Conservation (phyloP, 108 stramenopile species). For the Nitzschia sp. region DNA sequence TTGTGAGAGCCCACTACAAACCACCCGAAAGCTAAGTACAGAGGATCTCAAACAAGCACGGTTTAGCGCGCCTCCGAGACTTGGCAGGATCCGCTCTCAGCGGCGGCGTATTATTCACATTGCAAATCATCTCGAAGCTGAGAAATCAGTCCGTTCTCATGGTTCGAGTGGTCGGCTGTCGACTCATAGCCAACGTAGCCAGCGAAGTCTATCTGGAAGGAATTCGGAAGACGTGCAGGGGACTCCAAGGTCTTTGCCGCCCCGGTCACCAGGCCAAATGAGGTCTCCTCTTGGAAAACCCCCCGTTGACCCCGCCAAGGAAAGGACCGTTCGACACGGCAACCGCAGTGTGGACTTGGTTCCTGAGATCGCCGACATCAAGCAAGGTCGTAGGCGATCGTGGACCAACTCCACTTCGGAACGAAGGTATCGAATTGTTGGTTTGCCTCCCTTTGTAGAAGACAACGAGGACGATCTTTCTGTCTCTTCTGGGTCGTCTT, state of each 20-base stretch:
- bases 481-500: not conserved
- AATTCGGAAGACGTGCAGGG: not conserved
- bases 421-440: not conserved
- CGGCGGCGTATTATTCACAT: conserved; percentile 1
- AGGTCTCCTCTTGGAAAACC: not conserved
- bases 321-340: not conserved
- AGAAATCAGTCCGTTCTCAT: not conserved
- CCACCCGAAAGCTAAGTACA: not conserved
- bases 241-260: not conserved
- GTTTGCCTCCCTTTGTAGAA: not conserved
- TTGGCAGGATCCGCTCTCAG: conserved; percentile 3
- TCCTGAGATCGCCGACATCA: conserved; percentile 2
- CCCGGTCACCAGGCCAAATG: not conserved
- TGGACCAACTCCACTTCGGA: not conserved
- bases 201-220: not conserved
- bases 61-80: conserved; percentile 1
- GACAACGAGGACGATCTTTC: conserved; percentile 10
- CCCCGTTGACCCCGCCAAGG: not conserved
- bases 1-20: not conserved
- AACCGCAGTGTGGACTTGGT: conserved; percentile 6
- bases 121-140: not conserved
- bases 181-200: not conserved
- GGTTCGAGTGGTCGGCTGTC: not conserved
- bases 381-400: not conserved
- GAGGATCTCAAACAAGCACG: conserved; percentile 6